Evolutionary conservation across 257 asterid genomes (phyloP), one percentile per base, ranked within the genome.

Genomic region (Fraxinus excelsior): DNA sequence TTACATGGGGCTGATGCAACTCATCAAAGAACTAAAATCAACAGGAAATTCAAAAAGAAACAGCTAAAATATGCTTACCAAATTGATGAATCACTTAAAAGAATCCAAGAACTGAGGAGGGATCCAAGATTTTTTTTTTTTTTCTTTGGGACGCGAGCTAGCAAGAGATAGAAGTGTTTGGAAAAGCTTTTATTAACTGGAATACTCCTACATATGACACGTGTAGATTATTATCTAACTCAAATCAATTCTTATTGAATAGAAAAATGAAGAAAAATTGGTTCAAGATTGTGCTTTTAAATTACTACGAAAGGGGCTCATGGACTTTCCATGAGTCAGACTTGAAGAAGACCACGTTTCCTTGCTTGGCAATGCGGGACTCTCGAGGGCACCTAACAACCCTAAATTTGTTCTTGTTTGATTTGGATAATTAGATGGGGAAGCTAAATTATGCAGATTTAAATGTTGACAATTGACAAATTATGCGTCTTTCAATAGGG

Each of bases 191-290:
- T 80, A 70, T 77, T 74, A 77, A 76, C 72, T 66, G 86, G 64
- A 74, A 58, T 34, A 73, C 86, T 74, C 78, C 81, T 69, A 58
- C 70, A 60, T 73, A 42, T 74, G 98, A 88, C 97, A 92, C 98
- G 97, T 91, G 92, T 90, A 83, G 85, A 85, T 80, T 86, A 84
- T 91, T 86, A 91, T 94, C 97, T 70, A 85, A 87, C 89, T 84
- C 94, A 90, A 28, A 89, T 94, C 91, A 89, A 90, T 89, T 91
- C 87, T 35, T 64, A 14, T 16, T 70, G 64, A 70, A 71, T 78
- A 72, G 70, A 68, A 74, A 76, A 76, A 84, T 67, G 80, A 49
- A 46, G 11, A 81, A 5, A 18, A 69, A 58, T 67, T 26, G 21
- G 31, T 26, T 32, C 71, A 32, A 65, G 75, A 21, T 78, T 75